Conservation (phyloP, 2,329 filamentous ascomycete species). For the Xenoacremonium recifei region DNA sequence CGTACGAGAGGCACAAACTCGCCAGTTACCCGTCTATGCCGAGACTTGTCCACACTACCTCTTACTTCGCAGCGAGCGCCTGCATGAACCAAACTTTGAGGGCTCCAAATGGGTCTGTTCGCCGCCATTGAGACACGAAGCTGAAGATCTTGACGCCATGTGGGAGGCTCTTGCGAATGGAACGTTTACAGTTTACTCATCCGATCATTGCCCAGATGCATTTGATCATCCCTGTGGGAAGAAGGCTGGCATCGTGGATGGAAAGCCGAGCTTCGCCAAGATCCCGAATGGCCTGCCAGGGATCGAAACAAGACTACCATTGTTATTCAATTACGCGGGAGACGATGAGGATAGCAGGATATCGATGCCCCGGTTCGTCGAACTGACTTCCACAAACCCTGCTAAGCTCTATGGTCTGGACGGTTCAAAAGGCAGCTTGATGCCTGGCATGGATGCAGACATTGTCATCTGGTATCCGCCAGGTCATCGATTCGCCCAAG, state of each 20-base stretch:
- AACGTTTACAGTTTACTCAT: constrained; percentile 50
- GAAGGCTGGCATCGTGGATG: constrained; percentile 45
- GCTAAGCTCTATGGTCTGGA: constrained; percentile 11
- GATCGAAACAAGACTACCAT: constrained; percentile 45
- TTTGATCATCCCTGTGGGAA: constrained; percentile 13
- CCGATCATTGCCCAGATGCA: constrained; percentile 15
- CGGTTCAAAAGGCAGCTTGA: constrained; percentile 21
- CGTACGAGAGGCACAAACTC: constrained; percentile 5
- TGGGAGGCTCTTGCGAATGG: constrained; percentile 50
- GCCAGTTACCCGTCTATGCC: constrained; percentile 48
- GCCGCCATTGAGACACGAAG: constrained; percentile 34
- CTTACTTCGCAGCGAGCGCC: constrained; percentile 20
- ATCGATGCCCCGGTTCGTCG: constrained; percentile 21
- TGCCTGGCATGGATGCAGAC: constrained; percentile 56
- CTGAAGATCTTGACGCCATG: constrained; percentile 42
- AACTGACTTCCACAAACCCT: constrained; percentile 7
- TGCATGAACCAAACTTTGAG: constrained; percentile 29
- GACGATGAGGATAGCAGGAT: constrained; percentile 14
- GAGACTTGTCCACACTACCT: neutral
- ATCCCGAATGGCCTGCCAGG: constrained; percentile 60
- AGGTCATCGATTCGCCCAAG: neutral
- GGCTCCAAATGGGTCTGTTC: constrained; percentile 10
- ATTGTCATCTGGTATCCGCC: constrained; percentile 56
- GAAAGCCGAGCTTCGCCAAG: constrained; percentile 52
- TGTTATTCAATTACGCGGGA: too few species aligned